Conservation (phyloP, 352 stramenopile species). For the Peronospora farinosa region DNA sequence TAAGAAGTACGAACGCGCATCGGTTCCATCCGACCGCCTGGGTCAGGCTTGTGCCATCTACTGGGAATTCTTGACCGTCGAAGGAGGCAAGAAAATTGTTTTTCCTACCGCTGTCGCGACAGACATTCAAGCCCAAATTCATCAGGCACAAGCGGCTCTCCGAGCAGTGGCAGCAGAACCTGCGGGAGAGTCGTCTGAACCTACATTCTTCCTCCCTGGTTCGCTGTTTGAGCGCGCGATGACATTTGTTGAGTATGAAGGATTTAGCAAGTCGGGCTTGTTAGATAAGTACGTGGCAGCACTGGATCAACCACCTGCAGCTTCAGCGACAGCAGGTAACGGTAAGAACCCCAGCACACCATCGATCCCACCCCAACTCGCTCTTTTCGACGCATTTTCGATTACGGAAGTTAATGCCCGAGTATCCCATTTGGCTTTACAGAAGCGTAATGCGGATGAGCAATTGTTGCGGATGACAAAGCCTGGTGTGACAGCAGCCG, state of each 20-base stretch:
- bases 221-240: conserved; percentile 72
- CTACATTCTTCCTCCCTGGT: conserved; percentile 31
- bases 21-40: conserved; percentile 57
- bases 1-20: conserved; percentile 76
- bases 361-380: conserved; percentile 63
- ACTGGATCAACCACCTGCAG: conserved; percentile 40
- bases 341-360: conserved; percentile 23
- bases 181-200: conserved; percentile 12
- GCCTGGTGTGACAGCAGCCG: conserved; percentile 24
- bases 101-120: conserved; percentile 51
- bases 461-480: conserved; percentile 38
- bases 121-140: conserved; percentile 59
- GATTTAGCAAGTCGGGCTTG: conserved; percentile 64
- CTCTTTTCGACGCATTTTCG: conserved; percentile 79
- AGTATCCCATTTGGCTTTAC: conserved; percentile 52
- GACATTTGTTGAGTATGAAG: conserved; percentile 51
- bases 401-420: conserved; percentile 84
- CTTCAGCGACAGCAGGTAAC: conserved; percentile 20
- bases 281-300: conserved; percentile 76
- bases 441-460: conserved; percentile 40
- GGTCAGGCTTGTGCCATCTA: conserved; percentile 75
- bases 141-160: conserved; percentile 45
- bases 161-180: conserved; percentile 8
- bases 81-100: conserved; percentile 51
- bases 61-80: conserved; percentile 72